Evolutionary conservation across 805 yeast species (phyloP), one percentile per base, ranked within the genome.

Genomic region (Sungouiella thailandica): DNA sequence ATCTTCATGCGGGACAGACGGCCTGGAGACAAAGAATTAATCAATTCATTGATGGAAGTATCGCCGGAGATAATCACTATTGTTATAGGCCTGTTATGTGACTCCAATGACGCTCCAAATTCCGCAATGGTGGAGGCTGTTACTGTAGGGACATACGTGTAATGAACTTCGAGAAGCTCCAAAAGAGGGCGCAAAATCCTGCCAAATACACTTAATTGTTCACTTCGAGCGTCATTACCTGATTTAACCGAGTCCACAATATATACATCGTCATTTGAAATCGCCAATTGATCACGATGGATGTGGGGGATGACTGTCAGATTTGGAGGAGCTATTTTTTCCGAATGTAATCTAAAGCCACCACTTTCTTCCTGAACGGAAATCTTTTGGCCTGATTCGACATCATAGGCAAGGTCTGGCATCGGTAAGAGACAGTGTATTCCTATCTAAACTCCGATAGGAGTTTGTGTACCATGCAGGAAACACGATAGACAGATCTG

Each of bases 61-160:
- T 89, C 97, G 2, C 97, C 97, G 24, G 94, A 82, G 7, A 89
- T 56, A 23, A 88, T 60, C 2, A 84, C 52, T 7, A 83, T 59
- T 1, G 83, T 72, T 7, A 44, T 34, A 0, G 45, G 33, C 15
- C 17, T 29, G 10, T 17, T 34, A 2, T 15, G 7, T 12, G 26
- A 18, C n/a, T 50, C 43, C 5, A 74, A 40, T 1, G 36, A 4
- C 8, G 36, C 20, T 0, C 78, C 76, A 40, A 65, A 58, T n/a
- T 64, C 52, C 2, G 46, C 30, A 5, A 78, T 67, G 1, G 73
- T 57, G n/a, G 50, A 34, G 2, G 53, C 37, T 4, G 68, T 49
- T 0, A 49, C 45, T 0, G 88, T 78, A 27, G 53, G 51, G n/a
- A 71, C 13, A 39, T 75, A 73, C 1, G 39, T 38, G 42, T 69